Evolutionary conservation across 2,329 filamentous ascomycete species (phyloP), one percentile per base, ranked within the genome.

Genomic region (Aureobasidium lini): DNA sequence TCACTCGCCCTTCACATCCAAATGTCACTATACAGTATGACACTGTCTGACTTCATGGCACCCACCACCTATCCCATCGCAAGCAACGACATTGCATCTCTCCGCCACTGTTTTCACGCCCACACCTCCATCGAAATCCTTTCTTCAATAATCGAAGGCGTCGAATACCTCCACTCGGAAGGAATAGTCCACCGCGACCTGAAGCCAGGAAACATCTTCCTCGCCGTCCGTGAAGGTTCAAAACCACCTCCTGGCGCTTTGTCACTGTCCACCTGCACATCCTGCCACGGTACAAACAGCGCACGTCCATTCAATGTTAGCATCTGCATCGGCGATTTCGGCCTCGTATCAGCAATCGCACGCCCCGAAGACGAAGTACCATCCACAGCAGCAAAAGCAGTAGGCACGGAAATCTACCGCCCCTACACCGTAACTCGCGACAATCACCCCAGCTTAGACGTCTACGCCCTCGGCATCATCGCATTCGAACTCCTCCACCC

Each of bases 151-250:
- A 71, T 87, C 1, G 80, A 84, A 8, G 85, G 85, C 1, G 79
- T 88, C 3, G 78, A 84, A 60, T 87, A 88, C 65, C 75, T 88
- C 1, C 85, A 88, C 64, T 71, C 75, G 0, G 77, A 83, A 61
- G 77, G 77, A 6, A 80, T 88, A 49, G 78, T 87, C 0, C 85
- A 88, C 65, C 81, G 85, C 9, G 85, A 88, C 66, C 74, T 88
- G 23, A 88, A 88, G 65, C 85, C 85, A 0, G 82, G 81, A 3
- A 88, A 88, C 64, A 81, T 88, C 31, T 87, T 88, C 69, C 73
- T 88, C 0, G 81, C 80, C 2, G 28, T 63, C 65, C 67, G 67
- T 46, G 72, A 74, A 0, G 59, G 63, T 61, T 1, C 64, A 60
- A 56, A 57, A 50, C 18, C 59, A 61, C 39, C 62, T 61, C 69